Base-by-base conservation (phyloP, 2,329 filamentous ascomycete species). In the Fusarium temperatum region DNA sequence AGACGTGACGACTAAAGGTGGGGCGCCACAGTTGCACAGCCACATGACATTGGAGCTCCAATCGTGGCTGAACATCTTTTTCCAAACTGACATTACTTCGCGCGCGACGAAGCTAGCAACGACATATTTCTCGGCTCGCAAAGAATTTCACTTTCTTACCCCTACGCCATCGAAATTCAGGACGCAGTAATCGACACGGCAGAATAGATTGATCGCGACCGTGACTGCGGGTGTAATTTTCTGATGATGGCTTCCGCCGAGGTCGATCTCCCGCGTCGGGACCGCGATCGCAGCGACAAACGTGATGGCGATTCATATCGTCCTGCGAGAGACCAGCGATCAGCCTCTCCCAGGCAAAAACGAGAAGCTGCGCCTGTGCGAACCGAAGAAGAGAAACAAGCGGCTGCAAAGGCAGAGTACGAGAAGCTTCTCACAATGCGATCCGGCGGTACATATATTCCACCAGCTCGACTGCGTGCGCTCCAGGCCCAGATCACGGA, bases 401-500 rank as follows among this genome's bases (percentile, higher is more conserved):
- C 92, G 30, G 91, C 91, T 45, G 94, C 94, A 48, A 97, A 97
- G 85, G 94, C 95, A 74, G 95, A 98, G 86, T 97, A 98, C 84
- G 92, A 97, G 84, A 96, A 96, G 84, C 89, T 98, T 70, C 86
- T 98, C 77, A 96, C 90, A 75, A 96, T 97, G 90, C 93, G 96
- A 75, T 98, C 95, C 54, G 96, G 96, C 74, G 96, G 96, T 77
- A 97, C 95, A 30, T 99, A 99, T 81, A 97, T 99, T 70, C 96
- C 96, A 26, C 96, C 96, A 1, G 96, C 96, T 59, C 90, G 94
- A 77, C 87, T 99, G 80, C 91, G 95, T 77, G 96, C 96, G 44
- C 89, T 99, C 70, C 96, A 99, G 85, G 94, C 95, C 60, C 95
- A 98, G 84, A 98, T 99, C 82, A 98, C 95, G 71, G 96, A 99